Conservation (phyloP, 2,329 filamentous ascomycete species). For the Botrytis cinerea region DNA sequence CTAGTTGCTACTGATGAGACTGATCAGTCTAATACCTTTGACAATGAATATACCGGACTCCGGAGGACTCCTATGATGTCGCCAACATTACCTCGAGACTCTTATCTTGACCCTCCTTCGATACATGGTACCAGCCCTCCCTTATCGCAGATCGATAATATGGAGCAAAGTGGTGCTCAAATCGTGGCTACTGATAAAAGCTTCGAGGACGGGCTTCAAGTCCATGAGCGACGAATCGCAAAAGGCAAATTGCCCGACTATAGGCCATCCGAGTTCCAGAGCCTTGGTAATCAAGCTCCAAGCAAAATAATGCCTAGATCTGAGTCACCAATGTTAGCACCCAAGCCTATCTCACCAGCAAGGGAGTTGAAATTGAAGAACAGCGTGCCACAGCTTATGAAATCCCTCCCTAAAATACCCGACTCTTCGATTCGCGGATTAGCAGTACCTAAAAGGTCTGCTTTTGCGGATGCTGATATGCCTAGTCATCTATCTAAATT, state of each 20-base stretch:
- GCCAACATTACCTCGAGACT: constrained; percentile 30
- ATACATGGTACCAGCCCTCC: constrained; percentile 20
- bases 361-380: constrained; percentile 41
- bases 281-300: constrained; percentile 32
- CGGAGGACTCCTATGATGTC: constrained; percentile 30
- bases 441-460: constrained; percentile 14
- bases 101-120: constrained; percentile 20
- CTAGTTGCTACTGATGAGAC: constrained; percentile 27
- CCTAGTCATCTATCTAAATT: constrained; percentile 27
- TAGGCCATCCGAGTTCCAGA: constrained; percentile 25
- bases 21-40: constrained; percentile 19
- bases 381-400: constrained; percentile 42
- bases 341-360: constrained; percentile 42
- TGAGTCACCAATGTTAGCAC: constrained; percentile 40
- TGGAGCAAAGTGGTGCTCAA: background rate
- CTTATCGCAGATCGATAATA: constrained; percentile 24
- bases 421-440: constrained; percentile 26
- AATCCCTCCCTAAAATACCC: constrained; percentile 40
- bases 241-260: constrained; percentile 2
- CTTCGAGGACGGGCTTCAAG: constrained; percentile 8
- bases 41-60: constrained; percentile 2
- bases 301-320: constrained; percentile 34
- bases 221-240: constrained; percentile 16
- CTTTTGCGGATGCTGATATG: constrained; percentile 15
- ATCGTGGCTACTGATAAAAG: background rate